Conservation (phyloP, 2,329 filamentous ascomycete species). For the Tolypocladium endophyticum region DNA sequence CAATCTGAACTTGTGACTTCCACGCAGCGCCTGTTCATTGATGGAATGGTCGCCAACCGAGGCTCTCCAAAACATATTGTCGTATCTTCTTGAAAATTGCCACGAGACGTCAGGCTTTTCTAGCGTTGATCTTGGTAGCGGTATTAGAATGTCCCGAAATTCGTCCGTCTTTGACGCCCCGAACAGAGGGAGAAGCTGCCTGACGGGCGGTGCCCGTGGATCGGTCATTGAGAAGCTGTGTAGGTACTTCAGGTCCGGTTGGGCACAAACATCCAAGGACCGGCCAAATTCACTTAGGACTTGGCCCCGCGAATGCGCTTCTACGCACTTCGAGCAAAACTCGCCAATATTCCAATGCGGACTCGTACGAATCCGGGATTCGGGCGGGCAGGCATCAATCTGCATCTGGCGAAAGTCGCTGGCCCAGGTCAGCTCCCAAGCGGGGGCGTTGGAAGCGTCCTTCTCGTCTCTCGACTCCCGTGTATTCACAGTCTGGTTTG, state of each 20-base stretch:
- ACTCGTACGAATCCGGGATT: constrained; percentile 47
- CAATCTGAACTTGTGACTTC: constrained; percentile 60
- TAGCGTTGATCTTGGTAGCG: constrained; percentile 34
- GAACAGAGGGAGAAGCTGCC: constrained; percentile 63
- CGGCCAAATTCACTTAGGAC: constrained; percentile 57
- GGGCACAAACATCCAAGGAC: constrained; percentile 60
- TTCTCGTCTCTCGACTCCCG: not conserved
- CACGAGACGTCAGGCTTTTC: constrained; percentile 32
- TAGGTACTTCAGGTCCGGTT: constrained; percentile 63
- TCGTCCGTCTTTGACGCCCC: constrained; percentile 61
- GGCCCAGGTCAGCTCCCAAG: constrained; percentile 3
- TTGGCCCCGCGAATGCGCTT: constrained; percentile 54
- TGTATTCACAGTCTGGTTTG: not conserved
- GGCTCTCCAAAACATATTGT: constrained; percentile 67
- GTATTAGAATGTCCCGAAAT: constrained; percentile 70
- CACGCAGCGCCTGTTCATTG: constrained; percentile 45
- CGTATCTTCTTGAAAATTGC: constrained; percentile 50
- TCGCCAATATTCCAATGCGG: constrained; percentile 53
- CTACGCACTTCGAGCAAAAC: constrained; percentile 53
- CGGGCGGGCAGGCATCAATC: constrained; percentile 47
- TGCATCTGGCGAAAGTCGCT: constrained; percentile 29
- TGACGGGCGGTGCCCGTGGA: constrained; percentile 49
- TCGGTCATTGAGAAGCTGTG: constrained; percentile 65
- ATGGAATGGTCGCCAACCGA: constrained; percentile 45
- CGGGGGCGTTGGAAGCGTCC: not conserved